These are phyloP conservation scores for Xylariaceae sp. DNA, from an alignment of 2,329 filamentous ascomycete genomes.

Conservation along the genomic window DNA sequence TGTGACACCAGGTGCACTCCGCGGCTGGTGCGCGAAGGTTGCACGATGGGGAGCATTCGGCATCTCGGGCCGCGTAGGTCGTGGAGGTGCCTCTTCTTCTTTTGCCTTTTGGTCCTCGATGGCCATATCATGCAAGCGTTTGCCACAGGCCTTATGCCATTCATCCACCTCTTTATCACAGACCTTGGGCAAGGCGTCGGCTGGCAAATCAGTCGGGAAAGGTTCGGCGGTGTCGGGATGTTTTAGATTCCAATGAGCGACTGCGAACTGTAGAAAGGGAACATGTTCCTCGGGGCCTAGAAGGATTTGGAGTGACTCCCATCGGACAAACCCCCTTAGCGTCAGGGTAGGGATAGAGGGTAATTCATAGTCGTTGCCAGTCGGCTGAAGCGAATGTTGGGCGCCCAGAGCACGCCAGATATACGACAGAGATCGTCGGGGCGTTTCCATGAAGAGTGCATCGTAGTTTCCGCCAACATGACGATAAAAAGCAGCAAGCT, in stretches of 20 bases:
- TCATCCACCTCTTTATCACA: constrained; percentile 76
- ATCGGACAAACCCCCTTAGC: constrained; percentile 79
- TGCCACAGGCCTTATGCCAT: constrained; percentile 79
- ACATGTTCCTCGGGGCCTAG: constrained; percentile 86
- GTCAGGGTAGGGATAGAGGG: constrained; percentile 83
- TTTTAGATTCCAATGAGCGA: constrained; percentile 70
- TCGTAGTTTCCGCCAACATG: constrained; percentile 73
- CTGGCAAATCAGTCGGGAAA: constrained; percentile 59
- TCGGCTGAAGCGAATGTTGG: constrained; percentile 72
- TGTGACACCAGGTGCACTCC: constrained; percentile 22
- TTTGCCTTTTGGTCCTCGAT: constrained; percentile 26
- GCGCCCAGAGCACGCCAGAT: constrained; percentile 92
- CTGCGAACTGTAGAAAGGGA: constrained; percentile 74
- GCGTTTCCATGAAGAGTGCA: constrained; percentile 72
- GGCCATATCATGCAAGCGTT: constrained; percentile 62
- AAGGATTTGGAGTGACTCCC: constrained; percentile 88
- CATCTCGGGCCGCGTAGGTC: constrained; percentile 15
- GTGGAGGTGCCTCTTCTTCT: constrained; percentile 27
- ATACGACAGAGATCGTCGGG: constrained; percentile 73
- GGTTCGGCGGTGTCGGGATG: constrained; percentile 69
- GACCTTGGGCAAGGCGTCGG: constrained; percentile 62
- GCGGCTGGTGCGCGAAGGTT: constrained; percentile 27
- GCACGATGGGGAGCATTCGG: constrained; percentile 29
- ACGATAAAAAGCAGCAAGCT: constrained; percentile 74
- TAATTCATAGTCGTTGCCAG: constrained; percentile 65